Evolutionary conservation across 768 basidiomycete genomes (phyloP), one percentile per base, ranked within the genome.

Genomic region (Naematelia aurantialba): DNA sequence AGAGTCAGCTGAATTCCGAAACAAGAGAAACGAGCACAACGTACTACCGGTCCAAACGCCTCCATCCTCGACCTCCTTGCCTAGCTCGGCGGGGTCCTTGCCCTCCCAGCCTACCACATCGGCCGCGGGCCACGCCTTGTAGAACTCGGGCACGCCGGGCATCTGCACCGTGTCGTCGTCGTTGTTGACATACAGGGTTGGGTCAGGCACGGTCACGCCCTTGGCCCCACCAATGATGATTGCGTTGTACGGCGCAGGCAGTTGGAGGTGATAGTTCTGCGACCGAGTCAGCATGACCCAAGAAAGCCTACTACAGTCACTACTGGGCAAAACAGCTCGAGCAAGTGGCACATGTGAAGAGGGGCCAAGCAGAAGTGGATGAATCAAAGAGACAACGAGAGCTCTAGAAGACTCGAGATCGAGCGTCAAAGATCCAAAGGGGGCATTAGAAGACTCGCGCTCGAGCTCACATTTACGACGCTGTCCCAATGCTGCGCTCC

Each of bases 221-320:
- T 68, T 68, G 55, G 63, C 66, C 11, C 66, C 66, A 26, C 66
- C 66, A 30, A 68, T 47, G 60, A 68, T 62, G 49, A 68, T 64
- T n/a, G 55, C 56, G 52, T 58, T 58, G 52, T 62, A 42, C 10
- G 66, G 55, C 13, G 60, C 27, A 26, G 66, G 57, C 13, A 61
- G 45, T 52, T 61, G 66, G 27, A 59, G 39, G 42, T 61, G 58
- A 45, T 65, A 64, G 50, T 63, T 55, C 58, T 62, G 25, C 27
- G 13, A 47, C 27, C 17, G 45, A 47, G 30, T 24, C 46, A 59
- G 27, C 1, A 14, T 27, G n/a, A n/a, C n/a, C n/a, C n/a, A n/a
- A n/a, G n/a, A n/a, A n/a, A n/a, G n/a, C n/a, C n/a, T n/a, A n/a
- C n/a, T n/a, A n/a, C n/a, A n/a, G n/a, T n/a, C n/a, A n/a, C n/a